phyloP scores from a whole-genome alignment of 805 yeast species.

The Kodamaea jinghongensis region DNA sequence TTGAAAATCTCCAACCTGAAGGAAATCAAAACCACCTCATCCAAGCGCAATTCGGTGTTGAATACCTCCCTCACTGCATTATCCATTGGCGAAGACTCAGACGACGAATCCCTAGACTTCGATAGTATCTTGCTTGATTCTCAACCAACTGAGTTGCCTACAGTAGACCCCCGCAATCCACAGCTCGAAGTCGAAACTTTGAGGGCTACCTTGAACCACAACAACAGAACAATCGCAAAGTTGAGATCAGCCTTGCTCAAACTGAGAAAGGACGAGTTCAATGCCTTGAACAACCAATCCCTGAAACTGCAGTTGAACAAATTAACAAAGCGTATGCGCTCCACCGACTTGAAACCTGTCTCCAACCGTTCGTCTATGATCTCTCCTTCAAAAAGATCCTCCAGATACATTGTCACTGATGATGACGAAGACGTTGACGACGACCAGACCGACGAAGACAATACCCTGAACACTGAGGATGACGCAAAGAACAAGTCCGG shows the following conservation, averaged over 20 bases:
- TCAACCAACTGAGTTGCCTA: conserved; percentile 21
- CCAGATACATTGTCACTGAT: conserved; percentile 30
- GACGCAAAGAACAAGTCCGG: conserved; percentile 15
- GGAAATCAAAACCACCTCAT: conserved; percentile 6
- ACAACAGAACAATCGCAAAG: conserved; percentile 60
- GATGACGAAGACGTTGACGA: conserved; percentile 15
- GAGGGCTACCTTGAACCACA: conserved; percentile 60
- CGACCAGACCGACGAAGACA: conserved; percentile 13
- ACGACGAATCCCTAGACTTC: conserved; percentile 29
- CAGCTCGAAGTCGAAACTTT: conserved; percentile 65
- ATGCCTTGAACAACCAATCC: conserved; percentile 12
- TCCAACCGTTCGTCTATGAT: conserved; percentile 22
- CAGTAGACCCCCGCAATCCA: conserved; percentile 37
- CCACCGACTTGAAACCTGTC: conserved; percentile 11
- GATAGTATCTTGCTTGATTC: conserved; percentile 33
- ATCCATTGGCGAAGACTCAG: conserved; percentile 31
- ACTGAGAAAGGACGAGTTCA: conserved; percentile 36
- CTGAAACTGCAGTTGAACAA: conserved; percentile 10
- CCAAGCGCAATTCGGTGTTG: conserved; percentile 13
- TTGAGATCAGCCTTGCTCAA: conserved; percentile 51
- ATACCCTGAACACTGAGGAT: neutral
- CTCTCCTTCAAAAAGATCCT: conserved; percentile 37
- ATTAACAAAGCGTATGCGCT: conserved; percentile 8
- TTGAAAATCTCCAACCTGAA: conserved; percentile 25
- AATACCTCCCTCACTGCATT: conserved; percentile 10